Evolutionary conservation across 306 rosid genomes (phyloP).

Genomic region (Geum urbanum): DNA sequence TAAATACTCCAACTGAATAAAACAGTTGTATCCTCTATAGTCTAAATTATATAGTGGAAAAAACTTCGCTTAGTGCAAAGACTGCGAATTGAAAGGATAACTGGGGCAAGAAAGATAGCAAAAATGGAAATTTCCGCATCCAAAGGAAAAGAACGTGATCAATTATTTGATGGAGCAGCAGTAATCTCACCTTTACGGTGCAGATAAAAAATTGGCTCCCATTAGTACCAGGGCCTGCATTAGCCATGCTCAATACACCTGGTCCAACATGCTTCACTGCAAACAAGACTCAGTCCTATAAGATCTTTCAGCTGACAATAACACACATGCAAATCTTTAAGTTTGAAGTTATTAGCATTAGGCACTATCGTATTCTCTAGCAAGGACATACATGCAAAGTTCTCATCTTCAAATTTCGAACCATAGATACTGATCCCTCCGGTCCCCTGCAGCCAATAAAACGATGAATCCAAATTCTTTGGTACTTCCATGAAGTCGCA

Average conservation of each 20-base stretch:
- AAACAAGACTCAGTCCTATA: constrained; percentile 15
- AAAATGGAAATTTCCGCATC: not conserved
- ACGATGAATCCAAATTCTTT: constrained; percentile 1
- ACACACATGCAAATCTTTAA: too few relatives aligned
- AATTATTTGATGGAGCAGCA: constrained; percentile 6
- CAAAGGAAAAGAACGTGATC: not conserved
- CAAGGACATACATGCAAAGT: constrained; percentile 54
- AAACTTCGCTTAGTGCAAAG: not conserved
- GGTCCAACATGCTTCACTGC: constrained; percentile 93
- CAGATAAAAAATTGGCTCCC: constrained; percentile 92
- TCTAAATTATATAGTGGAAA: not conserved
- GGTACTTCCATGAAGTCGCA: too few relatives aligned
- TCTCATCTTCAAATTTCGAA: constrained; percentile 72
- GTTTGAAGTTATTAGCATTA: not conserved
- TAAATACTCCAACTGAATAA: too few relatives aligned
- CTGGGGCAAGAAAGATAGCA: not conserved
- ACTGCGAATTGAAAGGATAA: not conserved
- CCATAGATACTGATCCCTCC: constrained; percentile 92
- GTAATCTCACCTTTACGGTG: constrained; percentile 68
- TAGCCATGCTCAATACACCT: constrained; percentile 97
- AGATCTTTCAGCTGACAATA: not conserved
- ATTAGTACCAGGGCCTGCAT: constrained; percentile 85
- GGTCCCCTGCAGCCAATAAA: constrained; percentile 65
- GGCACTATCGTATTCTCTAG: not conserved
- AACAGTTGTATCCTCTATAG: too few relatives aligned